Evolutionary conservation across 176 grass and related monocot species (phyloP).

Genomic region (Triticum timopheevii): DNA sequence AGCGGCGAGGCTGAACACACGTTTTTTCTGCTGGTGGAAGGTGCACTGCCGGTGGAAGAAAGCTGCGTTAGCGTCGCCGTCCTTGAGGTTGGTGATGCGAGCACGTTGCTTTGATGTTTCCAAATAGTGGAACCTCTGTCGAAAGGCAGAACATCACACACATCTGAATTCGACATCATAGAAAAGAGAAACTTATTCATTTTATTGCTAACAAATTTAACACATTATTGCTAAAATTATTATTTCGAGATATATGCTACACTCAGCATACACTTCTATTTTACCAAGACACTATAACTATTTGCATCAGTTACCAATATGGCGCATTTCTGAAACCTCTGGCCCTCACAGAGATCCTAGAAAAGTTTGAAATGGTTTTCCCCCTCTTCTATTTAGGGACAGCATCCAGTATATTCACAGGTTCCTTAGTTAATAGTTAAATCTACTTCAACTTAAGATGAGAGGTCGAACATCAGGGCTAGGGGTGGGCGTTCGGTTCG

Average conservation of each 20-base stretch:
- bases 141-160: background rate
- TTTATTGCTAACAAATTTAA: background rate
- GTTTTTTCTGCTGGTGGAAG: too few relatives aligned
- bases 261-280: background rate
- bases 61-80: too few relatives aligned
- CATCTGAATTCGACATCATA: background rate
- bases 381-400: background rate
- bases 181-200: background rate
- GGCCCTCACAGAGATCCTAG: background rate
- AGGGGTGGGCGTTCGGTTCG: too few relatives aligned
- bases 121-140: background rate
- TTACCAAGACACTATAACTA: background rate
- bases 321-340: background rate
- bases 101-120: background rate
- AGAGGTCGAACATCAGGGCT: background rate
- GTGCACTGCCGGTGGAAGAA: too few relatives aligned
- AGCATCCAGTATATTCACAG: background rate
- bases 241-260: background rate
- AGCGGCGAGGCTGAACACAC: too few relatives aligned
- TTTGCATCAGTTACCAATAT: background rate
- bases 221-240: background rate
- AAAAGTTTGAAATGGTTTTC: background rate
- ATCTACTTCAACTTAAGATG: background rate
- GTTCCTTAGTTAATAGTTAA: conserved; percentile 1
- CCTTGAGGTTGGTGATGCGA: too few relatives aligned